Conservation (phyloP, 768 basidiomycete species). For the Suillus plorans region DNA sequence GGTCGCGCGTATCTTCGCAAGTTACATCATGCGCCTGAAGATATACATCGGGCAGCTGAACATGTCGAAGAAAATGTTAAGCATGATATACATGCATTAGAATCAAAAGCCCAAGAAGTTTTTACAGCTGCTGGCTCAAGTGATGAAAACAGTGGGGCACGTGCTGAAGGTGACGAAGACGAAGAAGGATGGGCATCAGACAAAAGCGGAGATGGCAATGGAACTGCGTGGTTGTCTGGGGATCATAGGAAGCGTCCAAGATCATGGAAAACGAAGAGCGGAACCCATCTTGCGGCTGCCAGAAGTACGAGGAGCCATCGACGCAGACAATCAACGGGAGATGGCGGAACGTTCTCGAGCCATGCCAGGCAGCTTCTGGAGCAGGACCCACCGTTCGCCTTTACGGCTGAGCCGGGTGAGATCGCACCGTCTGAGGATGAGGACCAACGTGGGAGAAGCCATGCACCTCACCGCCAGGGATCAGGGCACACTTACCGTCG, state of each 20-base stretch:
- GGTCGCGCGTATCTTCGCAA: constrained; percentile 15
- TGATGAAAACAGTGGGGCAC: constrained; percentile 10
- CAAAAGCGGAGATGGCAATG: constrained; percentile 32
- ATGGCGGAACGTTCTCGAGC: constrained; percentile 10
- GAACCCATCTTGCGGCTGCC: constrained; percentile 3
- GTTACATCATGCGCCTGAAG: constrained; percentile 16
- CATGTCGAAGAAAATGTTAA: constrained; percentile 19
- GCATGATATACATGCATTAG: constrained; percentile 16
- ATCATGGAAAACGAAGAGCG: constrained; percentile 20
- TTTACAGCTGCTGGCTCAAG: constrained; percentile 1
- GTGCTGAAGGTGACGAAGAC: constrained; percentile 33
- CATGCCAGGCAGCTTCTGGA: constrained; percentile 8
- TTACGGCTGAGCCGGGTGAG: not conserved
- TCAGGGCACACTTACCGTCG: constrained; percentile 15
- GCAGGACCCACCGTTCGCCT: not conserved
- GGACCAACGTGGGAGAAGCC: constrained; percentile 25
- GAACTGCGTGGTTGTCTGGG: constrained; percentile 10
- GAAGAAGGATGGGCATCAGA: constrained; percentile 72
- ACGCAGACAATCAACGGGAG: constrained; percentile 15
- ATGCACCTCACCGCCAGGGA: constrained; percentile 13
- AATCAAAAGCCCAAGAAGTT: constrained; percentile 16
- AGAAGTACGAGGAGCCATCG: constrained; percentile 13
- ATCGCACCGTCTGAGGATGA: constrained; percentile 5
- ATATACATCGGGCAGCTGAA: constrained; percentile 25
- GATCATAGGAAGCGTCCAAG: constrained; percentile 26